Conservation (phyloP, 495 filamentous ascomycete genomes). For the Parmelia sp. region DNA sequence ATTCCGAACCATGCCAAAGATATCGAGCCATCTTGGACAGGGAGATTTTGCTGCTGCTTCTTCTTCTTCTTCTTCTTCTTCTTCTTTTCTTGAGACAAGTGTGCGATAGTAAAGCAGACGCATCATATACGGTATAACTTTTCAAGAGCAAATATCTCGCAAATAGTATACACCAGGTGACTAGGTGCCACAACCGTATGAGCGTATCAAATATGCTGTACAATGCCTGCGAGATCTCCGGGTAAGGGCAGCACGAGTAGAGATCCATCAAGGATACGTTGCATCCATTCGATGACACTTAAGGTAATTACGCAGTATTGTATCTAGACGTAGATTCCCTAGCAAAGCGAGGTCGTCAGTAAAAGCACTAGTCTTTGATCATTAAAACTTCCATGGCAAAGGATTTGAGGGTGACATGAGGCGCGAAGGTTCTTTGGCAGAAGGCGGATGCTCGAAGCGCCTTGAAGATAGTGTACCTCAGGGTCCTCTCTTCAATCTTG, state of each 20-base stretch:
- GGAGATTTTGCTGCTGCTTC: no score
- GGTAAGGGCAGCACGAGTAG: neutral
- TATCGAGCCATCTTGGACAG: neutral
- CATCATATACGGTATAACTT: neutral
- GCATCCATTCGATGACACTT: neutral
- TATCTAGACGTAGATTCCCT: neutral
- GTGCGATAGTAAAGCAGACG: neutral
- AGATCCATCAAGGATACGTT: neutral
- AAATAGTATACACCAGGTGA: no score
- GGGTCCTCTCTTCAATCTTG: no score
- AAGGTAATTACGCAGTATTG: neutral
- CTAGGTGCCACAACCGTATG: no score
- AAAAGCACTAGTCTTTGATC: neutral
- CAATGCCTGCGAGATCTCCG: neutral
- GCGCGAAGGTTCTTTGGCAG: neutral
- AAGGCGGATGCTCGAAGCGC: neutral
- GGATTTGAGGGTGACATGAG: neutral
- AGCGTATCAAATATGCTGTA: neutral
- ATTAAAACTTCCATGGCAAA: neutral
- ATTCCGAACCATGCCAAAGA: neutral
- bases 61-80: no score
- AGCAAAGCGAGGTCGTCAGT: neutral
- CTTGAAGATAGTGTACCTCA: neutral
- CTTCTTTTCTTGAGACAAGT: neutral
- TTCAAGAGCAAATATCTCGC: neutral